phyloP scores from a whole-genome alignment of 176 grass and related monocot species.

The Poa pratensis region DNA sequence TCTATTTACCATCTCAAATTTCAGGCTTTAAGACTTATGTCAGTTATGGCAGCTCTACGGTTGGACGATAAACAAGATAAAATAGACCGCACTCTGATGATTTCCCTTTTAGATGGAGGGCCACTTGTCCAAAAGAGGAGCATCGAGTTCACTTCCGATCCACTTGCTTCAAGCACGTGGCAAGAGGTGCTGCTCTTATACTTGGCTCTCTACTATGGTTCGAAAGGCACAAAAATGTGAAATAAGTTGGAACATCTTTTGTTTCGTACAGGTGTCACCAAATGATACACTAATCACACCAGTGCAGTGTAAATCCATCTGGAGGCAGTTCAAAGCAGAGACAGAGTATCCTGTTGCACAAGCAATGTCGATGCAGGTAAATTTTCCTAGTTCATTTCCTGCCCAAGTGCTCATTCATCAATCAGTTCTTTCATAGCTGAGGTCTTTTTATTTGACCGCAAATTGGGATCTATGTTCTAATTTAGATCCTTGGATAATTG shows the following conservation, averaged over 20 bases:
- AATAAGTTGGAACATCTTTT: slow-evolving; percentile 29
- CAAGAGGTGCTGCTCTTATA: slow-evolving; percentile 62
- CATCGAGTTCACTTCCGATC: slow-evolving; percentile 54
- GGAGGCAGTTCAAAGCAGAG: slow-evolving; percentile 80
- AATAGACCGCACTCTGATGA: slow-evolving; percentile 64
- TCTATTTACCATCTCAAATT: slow-evolving; percentile 34
- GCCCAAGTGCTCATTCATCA: slow-evolving; percentile 9
- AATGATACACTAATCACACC: slow-evolving; percentile 76
- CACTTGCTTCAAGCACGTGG: slow-evolving; percentile 81
- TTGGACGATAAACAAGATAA: slow-evolving; percentile 80
- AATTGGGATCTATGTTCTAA: slow-evolving; percentile 25
- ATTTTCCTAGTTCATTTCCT: slow-evolving; percentile 1
- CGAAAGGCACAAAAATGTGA: neutral
- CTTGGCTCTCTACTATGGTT: slow-evolving; percentile 32
- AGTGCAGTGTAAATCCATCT: slow-evolving; percentile 79
- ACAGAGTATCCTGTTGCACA: slow-evolving; percentile 77
- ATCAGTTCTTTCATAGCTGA: slow-evolving; percentile 11
- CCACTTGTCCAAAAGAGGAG: slow-evolving; percentile 53
- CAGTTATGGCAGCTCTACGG: slow-evolving; percentile 64
- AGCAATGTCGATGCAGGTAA: slow-evolving; percentile 58
- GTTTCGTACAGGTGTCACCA: slow-evolving; percentile 59
- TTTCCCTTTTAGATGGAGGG: slow-evolving; percentile 65
- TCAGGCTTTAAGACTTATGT: slow-evolving; percentile 86
- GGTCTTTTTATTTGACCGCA: neutral
- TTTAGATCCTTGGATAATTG: neutral